Evolutionary conservation across 306 rosid species (phyloP).

Genomic region (Arachis hypogaea): DNA sequence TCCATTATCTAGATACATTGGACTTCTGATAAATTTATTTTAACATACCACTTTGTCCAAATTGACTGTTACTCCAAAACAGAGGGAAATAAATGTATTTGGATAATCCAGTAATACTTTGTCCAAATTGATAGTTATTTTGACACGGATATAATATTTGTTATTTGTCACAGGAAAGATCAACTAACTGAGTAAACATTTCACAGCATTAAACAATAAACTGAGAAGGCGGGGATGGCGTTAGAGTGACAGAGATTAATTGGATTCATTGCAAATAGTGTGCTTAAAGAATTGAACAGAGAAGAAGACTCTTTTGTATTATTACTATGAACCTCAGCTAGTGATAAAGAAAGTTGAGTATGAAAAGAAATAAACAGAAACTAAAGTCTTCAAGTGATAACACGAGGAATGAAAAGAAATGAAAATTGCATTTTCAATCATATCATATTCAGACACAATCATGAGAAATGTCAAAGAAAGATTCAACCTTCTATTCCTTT

Average conservation of each 20-base stretch:
- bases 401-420: conserved; percentile 16
- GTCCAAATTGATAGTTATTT: no score
- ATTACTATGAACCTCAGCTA: neutral
- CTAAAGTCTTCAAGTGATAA: neutral
- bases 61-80: no score
- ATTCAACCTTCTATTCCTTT: neutral
- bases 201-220: neutral
- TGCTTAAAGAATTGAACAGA: conserved; percentile 2
- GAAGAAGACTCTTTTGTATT: neutral
- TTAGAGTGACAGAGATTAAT: neutral
- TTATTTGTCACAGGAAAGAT: neutral
- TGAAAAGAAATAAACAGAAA: neutral
- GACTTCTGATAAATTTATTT: no score
- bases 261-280: neutral
- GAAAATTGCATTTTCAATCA: conserved; percentile 24
- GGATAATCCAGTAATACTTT: no score
- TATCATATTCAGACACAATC: neutral
- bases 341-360: neutral
- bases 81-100: no score
- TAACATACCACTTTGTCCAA: no score
- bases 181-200: neutral
- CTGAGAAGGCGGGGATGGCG: neutral
- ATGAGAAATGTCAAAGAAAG: conserved; percentile 11
- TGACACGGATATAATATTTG: neutral
- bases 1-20: no score